These are phyloP conservation scores for Verticillium isaacii DNA, from an alignment of 2,329 filamentous ascomycete genomes.

Conservation along the genomic window DNA sequence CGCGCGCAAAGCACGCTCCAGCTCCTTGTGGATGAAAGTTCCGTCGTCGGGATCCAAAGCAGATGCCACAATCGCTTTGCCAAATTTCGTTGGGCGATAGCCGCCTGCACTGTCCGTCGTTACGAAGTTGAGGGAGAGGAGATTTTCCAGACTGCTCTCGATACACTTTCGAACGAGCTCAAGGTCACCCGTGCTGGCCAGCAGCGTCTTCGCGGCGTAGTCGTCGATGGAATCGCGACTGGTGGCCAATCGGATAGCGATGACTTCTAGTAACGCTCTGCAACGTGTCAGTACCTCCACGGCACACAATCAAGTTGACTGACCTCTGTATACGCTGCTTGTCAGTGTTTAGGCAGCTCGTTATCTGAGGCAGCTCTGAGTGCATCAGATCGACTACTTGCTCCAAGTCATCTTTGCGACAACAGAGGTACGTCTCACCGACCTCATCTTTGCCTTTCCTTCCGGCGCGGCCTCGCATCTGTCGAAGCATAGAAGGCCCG, in stretches of 20 bases:
- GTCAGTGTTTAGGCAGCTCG: slow-evolving; percentile 64
- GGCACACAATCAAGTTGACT: neutral
- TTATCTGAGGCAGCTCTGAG: slow-evolving; percentile 64
- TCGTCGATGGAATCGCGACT: slow-evolving; percentile 61
- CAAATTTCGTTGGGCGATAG: slow-evolving; percentile 60
- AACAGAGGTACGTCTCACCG: slow-evolving; percentile 75
- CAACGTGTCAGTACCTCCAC: slow-evolving; percentile 1
- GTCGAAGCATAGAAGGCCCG: slow-evolving; percentile 73
- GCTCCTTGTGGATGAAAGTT: slow-evolving; percentile 65
- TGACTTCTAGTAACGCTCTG: slow-evolving; percentile 67
- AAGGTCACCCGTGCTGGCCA: slow-evolving; percentile 52
- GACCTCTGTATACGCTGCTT: slow-evolving; percentile 64
- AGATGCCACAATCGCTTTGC: slow-evolving; percentile 67
- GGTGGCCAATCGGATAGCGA: slow-evolving; percentile 63
- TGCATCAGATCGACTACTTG: slow-evolving; percentile 66
- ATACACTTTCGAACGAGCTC: slow-evolving; percentile 48
- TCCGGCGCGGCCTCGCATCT: slow-evolving; percentile 76
- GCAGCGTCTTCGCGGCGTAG: slow-evolving; percentile 63
- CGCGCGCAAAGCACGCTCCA: slow-evolving; percentile 60
- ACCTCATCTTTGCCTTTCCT: slow-evolving; percentile 74
- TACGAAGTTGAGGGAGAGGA: slow-evolving; percentile 53
- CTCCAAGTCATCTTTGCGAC: slow-evolving; percentile 62
- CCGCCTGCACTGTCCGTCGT: slow-evolving; percentile 40
- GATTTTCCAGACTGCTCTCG: slow-evolving; percentile 52
- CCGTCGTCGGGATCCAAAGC: slow-evolving; percentile 72